Base-by-base conservation (phyloP, 2,329 filamentous ascomycete genomes). In the Coniochaeta ligniaria region DNA sequence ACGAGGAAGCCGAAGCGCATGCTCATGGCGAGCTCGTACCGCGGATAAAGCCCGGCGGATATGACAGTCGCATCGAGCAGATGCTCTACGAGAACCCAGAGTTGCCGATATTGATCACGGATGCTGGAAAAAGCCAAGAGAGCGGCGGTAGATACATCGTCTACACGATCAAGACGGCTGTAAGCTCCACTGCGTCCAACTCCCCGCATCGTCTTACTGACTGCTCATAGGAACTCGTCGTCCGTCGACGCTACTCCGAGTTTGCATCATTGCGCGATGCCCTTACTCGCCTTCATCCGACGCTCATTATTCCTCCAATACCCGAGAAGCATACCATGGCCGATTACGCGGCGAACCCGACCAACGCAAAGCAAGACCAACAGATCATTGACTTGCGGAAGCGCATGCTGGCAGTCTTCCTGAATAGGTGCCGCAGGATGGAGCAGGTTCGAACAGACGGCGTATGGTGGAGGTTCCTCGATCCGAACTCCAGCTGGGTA, bases 321-420 rank as follows among this genome's bases (percentile, higher is more conserved):
- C 95, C 95, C 24, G 96, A 99, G 77, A 99, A 99, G 75, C 95
- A 99, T 74, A 95, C 92, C 54, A 96, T 99, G 89, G 94, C 94
- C 63, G 95, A 99, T 74, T 99, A 99, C 72, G 95, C 95, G 17
- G 93, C 96, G 31, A 98, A 96, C 69, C 95, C 96, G 1, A 99
- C 95, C 41, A 97, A 94, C 69, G 96, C 96, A 20, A 99, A 97
- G 74, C 94, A 99, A 74, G 96, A 99, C 72, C 89, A 92, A 61
- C 91, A 94, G 63, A 99, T 98, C 54, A 99, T 99, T 65, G 95
- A 99, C 71, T 79, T 98, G 65, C 86, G 95, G 62, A 98, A 98
- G 79, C 90, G 95, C 68, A 99, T 99, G 95, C 75, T 99, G 59
- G 90, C 90, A 5, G 95, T 98, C 0, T 99, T 99, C 68, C 74